Evolutionary conservation across 805 yeast species (phyloP), one percentile per base, ranked within the genome.

Genomic region (Candida adriatica): DNA sequence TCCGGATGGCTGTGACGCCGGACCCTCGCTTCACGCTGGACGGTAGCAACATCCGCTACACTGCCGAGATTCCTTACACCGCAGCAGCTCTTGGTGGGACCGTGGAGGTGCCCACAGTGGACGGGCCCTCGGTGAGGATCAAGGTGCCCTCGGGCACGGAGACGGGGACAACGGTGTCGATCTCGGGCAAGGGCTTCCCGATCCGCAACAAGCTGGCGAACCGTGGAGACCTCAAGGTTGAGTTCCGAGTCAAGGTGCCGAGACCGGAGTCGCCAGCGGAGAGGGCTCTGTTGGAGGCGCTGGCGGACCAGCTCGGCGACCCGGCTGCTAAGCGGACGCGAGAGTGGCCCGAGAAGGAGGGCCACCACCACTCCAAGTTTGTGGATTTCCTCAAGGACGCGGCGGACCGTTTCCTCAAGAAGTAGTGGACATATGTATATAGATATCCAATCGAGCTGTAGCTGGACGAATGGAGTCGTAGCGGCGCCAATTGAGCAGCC

Each of bases 41-140:
- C 20, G 79, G 81, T 21, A 70, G 73, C 43, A 79, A 84, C 48
- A 68, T 92, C 37, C 55, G 81, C 35, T 71, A 75, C 49, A 65
- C 68, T 17, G 74, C 78, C 28, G 74, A 75, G 26, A 76, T 92
- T 31, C 82, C 92, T 29, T 82, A 86, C 76, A 92, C 98, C 2
- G 92, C 98, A 0, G 98, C 98, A 1, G 87, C 96, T 0, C 65
- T 92, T 27, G 99, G 99, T 39, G 99, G 99, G 23, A 76, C 74
- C 27, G 70, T 92, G 15, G 75, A 80, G 29, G 73, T 92, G n/a
- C 97, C 97, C 20, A 90, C 98, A 0, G 71, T 92, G 17, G 85
- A 77, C 41, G 96, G 94, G 5, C 71, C 71, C 24, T 69, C 69
- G 21, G 63, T 94, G 31, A 81, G 86, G 55, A 59, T 92, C 34